phyloP scores from a whole-genome alignment of 2,329 filamentous ascomycete species.

The Beauveria pseudobassiana region DNA sequence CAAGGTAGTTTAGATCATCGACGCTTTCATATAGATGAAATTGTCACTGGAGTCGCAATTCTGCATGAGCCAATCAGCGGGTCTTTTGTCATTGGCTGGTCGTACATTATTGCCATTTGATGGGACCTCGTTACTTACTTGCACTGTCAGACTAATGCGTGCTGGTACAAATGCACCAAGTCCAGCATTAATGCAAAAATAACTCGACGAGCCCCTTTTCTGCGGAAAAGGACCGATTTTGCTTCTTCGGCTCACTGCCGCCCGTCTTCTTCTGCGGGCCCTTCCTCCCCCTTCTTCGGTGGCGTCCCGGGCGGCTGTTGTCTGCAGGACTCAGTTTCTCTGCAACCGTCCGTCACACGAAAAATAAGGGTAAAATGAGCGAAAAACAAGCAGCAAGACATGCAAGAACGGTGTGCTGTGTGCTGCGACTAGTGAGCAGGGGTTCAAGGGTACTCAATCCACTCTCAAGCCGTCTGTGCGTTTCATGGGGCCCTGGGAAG shows the following conservation, averaged over 20 bases:
- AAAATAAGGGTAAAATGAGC: background rate
- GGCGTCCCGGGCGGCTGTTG: background rate
- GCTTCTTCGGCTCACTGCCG: conserved; percentile 4
- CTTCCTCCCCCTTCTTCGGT: background rate
- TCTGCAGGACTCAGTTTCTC: background rate
- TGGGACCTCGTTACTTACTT: background rate
- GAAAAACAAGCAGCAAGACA: conserved; percentile 3
- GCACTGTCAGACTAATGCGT: background rate
- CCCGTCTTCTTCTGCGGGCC: background rate
- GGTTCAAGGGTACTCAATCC: background rate
- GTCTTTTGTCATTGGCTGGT: background rate
- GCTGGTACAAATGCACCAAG: no score
- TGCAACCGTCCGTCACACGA: background rate
- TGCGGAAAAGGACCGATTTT: background rate
- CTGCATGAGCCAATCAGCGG: background rate
- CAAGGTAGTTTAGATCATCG: background rate
- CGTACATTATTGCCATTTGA: background rate
- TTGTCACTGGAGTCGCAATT: background rate
- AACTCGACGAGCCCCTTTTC: background rate
- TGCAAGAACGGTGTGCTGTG: conserved; percentile 1
- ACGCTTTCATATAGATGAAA: background rate
- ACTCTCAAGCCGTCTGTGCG: background rate
- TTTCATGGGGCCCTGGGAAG: background rate
- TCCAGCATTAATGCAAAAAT: background rate
- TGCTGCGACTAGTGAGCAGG: background rate